These are phyloP conservation scores for Populus pruinosa DNA, from an alignment of 345 rosid species.

Conservation along the genomic window DNA sequence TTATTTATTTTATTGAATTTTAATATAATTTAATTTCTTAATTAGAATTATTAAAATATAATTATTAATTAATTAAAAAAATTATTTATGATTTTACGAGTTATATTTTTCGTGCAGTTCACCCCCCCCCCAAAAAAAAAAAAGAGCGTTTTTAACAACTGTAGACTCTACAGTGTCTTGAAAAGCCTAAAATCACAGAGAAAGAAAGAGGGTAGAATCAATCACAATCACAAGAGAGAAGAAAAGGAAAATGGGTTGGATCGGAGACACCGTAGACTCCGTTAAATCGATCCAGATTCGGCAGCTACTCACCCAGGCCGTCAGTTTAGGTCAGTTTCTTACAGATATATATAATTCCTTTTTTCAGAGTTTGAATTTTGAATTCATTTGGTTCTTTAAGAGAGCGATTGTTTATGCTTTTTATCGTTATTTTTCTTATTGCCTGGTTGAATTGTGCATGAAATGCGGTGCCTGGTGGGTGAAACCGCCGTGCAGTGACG, in stretches of 20 bases:
- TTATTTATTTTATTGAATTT: too few relatives aligned
- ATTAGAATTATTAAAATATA: too few relatives aligned
- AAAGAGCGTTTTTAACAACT: too few relatives aligned
- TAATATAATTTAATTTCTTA: too few relatives aligned
- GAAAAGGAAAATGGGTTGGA: conserved; percentile 51
- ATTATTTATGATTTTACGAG: too few relatives aligned
- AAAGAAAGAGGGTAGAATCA: not conserved
- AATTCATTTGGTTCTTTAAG: not conserved
- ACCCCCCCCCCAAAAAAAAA: too few relatives aligned
- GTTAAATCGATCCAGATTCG: conserved; percentile 79
- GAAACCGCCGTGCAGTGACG: not conserved
- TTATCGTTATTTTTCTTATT: not conserved
- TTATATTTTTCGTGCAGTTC: too few relatives aligned
- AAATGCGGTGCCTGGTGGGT: not conserved
- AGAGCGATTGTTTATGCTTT: not conserved
- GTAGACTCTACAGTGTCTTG: not conserved
- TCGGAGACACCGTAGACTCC: conserved; percentile 76
- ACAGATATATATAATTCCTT: not conserved
- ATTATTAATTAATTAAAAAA: too few relatives aligned
- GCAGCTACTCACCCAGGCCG: conserved; percentile 71
- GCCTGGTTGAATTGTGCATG: not conserved
- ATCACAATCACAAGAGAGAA: not conserved
- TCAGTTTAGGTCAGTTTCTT: conserved; percentile 67
- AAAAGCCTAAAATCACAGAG: not conserved
- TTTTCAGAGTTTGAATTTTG: not conserved